Percentiles rank a stretch among this genome's conserved stretches.
Conservation (phyloP, 2,329 filamentous ascomycete genomes). For the Spiromastix sp. region DNA sequence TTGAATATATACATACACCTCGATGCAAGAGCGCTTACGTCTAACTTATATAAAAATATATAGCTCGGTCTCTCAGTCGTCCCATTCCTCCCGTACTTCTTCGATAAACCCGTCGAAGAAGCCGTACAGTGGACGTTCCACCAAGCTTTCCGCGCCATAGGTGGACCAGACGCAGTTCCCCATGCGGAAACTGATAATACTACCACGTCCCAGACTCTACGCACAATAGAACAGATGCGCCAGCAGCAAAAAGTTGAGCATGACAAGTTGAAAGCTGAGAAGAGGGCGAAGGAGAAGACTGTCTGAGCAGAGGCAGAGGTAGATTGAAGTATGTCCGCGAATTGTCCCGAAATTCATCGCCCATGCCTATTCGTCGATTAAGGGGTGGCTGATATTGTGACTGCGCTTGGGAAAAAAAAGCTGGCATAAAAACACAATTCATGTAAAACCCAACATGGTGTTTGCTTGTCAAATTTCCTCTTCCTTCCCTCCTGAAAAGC, state of each 20-base stretch:
- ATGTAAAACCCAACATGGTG: too few relatives aligned
- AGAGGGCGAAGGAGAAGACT: slow-evolving; percentile 14
- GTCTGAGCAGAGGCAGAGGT: too few relatives aligned
- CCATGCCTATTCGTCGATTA: too few relatives aligned
- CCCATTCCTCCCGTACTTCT: slow-evolving; percentile 72
- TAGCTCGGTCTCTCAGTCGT: slow-evolving; percentile 61
- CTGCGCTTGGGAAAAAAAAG: too few relatives aligned
- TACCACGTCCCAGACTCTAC: slow-evolving; percentile 12
- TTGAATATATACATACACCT: slow-evolving; percentile 11
- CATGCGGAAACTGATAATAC: slow-evolving; percentile 9
- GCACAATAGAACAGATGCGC: slow-evolving; percentile 14
- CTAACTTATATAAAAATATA: too few relatives aligned
- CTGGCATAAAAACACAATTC: too few relatives aligned
- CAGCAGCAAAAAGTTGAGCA: slow-evolving; percentile 18
- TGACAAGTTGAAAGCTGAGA: slow-evolving; percentile 13
- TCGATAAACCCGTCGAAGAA: slow-evolving; percentile 86
- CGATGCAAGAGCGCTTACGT: not conserved
- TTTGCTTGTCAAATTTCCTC: too few relatives aligned
- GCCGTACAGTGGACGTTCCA: slow-evolving; percentile 88
- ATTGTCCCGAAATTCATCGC: too few relatives aligned
- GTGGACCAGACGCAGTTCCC: slow-evolving; percentile 49
- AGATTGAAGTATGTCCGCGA: too few relatives aligned
- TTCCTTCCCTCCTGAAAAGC: too few relatives aligned
- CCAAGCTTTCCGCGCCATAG: slow-evolving; percentile 63
- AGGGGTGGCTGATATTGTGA: too few relatives aligned